Conservation (phyloP, 2,329 filamentous ascomycete species). For the Hansfordia pulvinata region DNA sequence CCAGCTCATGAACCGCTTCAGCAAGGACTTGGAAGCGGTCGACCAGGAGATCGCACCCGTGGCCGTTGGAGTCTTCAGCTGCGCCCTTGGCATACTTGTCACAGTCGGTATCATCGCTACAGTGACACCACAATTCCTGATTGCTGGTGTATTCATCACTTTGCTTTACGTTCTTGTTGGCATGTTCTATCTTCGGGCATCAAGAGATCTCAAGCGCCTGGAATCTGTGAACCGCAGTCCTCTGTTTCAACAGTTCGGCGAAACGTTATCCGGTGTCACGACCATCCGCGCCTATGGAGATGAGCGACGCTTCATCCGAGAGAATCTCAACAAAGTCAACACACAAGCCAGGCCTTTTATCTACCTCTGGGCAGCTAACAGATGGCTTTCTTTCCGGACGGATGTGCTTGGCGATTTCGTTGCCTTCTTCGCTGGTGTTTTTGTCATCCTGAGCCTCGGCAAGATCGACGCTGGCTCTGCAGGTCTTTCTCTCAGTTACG, state of each 20-base stretch:
- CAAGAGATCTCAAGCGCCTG: slow-evolving; percentile 87
- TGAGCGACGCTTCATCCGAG: slow-evolving; percentile 81
- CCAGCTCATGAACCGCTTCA: slow-evolving; percentile 96
- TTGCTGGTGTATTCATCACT: slow-evolving; percentile 77
- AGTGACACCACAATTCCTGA: slow-evolving; percentile 83
- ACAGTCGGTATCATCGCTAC: slow-evolving; percentile 77
- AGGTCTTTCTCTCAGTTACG: slow-evolving; percentile 88
- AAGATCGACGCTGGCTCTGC: slow-evolving; percentile 81
- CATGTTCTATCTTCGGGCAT: slow-evolving; percentile 78
- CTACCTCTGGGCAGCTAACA: slow-evolving; percentile 90
- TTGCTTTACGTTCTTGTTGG: slow-evolving; percentile 72
- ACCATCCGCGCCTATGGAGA: slow-evolving; percentile 96
- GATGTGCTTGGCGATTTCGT: slow-evolving; percentile 85
- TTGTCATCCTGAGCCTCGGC: slow-evolving; percentile 74
- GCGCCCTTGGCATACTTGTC: slow-evolving; percentile 55
- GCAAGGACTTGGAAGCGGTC: slow-evolving; percentile 88
- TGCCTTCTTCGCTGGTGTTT: slow-evolving; percentile 83
- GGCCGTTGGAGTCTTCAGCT: slow-evolving; percentile 64
- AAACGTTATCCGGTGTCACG: slow-evolving; percentile 86
- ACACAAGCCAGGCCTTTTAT: slow-evolving; percentile 87
- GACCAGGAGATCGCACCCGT: slow-evolving; percentile 93
- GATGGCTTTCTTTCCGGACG: slow-evolving; percentile 89
- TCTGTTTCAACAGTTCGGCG: slow-evolving; percentile 94
- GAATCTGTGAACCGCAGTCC: slow-evolving; percentile 92
- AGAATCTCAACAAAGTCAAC: slow-evolving; percentile 82